Evolutionary conservation across 768 basidiomycete species (phyloP).

Genomic region (Nidularia pulvinata): DNA sequence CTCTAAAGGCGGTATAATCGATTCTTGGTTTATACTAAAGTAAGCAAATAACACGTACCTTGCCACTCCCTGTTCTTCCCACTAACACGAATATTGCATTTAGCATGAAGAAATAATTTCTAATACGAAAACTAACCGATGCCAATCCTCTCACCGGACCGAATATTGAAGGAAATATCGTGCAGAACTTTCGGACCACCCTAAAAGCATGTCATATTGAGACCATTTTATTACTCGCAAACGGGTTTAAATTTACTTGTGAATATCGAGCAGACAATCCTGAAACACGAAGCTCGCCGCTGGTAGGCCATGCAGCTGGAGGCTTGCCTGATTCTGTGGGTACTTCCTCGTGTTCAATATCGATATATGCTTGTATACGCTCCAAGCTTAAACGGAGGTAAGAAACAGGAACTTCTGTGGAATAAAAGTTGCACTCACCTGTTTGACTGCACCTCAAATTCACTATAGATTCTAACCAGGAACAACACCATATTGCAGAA

Average conservation of each 20-base stretch:
- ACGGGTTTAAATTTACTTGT: constrained; percentile 12
- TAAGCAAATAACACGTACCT: constrained; percentile 14
- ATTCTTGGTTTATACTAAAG: not conserved
- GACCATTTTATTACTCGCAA: not conserved
- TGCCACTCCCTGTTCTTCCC: constrained; percentile 35
- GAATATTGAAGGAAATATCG: constrained; percentile 42
- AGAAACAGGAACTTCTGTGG: not conserved
- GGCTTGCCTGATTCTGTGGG: constrained; percentile 33
- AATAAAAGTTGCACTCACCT: constrained; percentile 20
- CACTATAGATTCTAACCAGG: constrained; percentile 41
- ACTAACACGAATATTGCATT: constrained; percentile 13
- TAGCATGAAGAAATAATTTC: not conserved
- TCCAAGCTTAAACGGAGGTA: constrained; percentile 9
- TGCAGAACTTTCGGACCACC: constrained; percentile 49
- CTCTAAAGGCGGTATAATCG: constrained; percentile 21
- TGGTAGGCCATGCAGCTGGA: constrained; percentile 63
- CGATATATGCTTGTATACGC: constrained; percentile 8
- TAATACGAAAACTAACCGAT: constrained; percentile 26
- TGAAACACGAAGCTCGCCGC: constrained; percentile 48
- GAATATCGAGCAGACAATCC: constrained; percentile 53
- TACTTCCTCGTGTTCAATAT: constrained; percentile 12
- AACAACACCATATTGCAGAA: constrained; percentile 61
- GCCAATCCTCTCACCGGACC: constrained; percentile 53
- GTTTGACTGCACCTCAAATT: constrained; percentile 44
- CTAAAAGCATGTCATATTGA: not conserved